Conservation (phyloP, 495 filamentous ascomycete genomes). For the Hypoxylon fuscum region DNA sequence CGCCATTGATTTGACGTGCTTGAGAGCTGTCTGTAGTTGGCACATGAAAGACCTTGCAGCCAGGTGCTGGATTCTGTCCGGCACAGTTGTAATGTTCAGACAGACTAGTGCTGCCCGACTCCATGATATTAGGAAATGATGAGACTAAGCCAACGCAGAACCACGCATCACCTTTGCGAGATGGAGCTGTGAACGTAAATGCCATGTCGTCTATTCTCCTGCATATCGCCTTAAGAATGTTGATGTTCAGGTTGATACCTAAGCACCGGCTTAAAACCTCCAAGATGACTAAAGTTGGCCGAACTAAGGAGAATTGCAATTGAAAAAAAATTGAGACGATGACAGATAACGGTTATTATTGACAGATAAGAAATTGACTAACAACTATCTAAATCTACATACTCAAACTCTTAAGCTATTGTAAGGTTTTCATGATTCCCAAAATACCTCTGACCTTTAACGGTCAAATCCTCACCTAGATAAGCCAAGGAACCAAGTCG, state of each 20-base stretch:
- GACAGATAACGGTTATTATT: slow-evolving; percentile 9
- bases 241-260: not conserved
- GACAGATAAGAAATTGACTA: slow-evolving; percentile 22
- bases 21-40: slow-evolving; percentile 53
- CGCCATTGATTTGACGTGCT: slow-evolving; percentile 51
- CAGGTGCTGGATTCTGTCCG: slow-evolving; percentile 42
- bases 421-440: no score
- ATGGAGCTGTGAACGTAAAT: slow-evolving; percentile 41
- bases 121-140: slow-evolving; percentile 58
- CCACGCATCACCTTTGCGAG: slow-evolving; percentile 49
- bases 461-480: no score
- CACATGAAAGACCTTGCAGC: slow-evolving; percentile 66
- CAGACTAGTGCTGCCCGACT: slow-evolving; percentile 48
- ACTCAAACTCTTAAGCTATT: not conserved
- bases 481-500: no score
- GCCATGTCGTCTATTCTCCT: slow-evolving; percentile 10
- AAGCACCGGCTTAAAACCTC: not conserved
- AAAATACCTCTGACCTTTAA: no score
- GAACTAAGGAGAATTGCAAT: not conserved
- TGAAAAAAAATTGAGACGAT: slow-evolving; percentile 11
- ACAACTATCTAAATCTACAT: not conserved
- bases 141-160: slow-evolving; percentile 60
- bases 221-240: slow-evolving; percentile 3
- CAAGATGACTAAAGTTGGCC: not conserved
- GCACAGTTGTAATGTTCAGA: slow-evolving; percentile 39